A percentile compares a stretch with the other conserved stretches of the same genome.
Conservation (phyloP, 345 rosid species). For the thale cress (Arabidopsis thaliana) region TAIR10.1 NC_003071.7:15527501-15528000, state of each 20-base stretch:
- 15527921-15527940: background rate
- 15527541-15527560: conserved; percentile 13
- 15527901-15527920: background rate
- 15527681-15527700: background rate
- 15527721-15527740: no score
- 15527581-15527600: background rate
- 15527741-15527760: background rate
- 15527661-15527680: background rate
- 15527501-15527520: conserved; percentile 16
- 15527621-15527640: background rate
- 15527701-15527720: no score
- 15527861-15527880: background rate
- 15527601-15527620: no score
- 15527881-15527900: background rate
- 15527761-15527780: background rate
- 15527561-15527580: background rate
- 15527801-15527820: conserved; percentile 11
- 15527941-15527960: background rate
- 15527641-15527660: background rate
- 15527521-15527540: conserved; percentile 11
- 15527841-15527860: background rate
- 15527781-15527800: background rate
- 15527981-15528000: background rate
- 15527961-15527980: background rate
- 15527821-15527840: background rate